phyloP scores from a whole-genome alignment of 140 eudicot genomes.

The Oenanthe javanica region DNA sequence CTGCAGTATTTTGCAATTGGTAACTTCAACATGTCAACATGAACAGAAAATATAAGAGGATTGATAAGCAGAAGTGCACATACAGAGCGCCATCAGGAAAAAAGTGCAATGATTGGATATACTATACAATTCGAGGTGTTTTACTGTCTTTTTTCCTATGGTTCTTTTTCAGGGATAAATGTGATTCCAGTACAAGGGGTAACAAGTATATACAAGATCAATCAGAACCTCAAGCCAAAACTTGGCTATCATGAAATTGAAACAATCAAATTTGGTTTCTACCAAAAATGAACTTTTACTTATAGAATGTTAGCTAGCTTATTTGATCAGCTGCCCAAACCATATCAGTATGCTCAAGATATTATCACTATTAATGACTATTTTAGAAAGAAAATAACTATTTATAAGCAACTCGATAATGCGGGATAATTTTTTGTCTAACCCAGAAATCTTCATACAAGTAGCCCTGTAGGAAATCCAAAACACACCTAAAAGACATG shows the following conservation, averaged over 20 bases:
- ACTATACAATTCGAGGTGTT: background rate
- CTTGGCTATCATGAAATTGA: background rate
- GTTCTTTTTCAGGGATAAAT: background rate
- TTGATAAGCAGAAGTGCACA: background rate
- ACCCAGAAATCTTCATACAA: too few relatives aligned
- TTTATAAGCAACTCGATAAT: too few relatives aligned
- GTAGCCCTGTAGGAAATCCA: too few relatives aligned
- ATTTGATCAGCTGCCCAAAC: background rate
- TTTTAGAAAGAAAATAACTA: too few relatives aligned
- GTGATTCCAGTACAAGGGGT: background rate
- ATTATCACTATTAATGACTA: background rate
- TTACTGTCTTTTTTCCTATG: background rate
- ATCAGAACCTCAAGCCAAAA: background rate
- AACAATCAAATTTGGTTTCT: background rate
- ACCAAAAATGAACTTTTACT: background rate
- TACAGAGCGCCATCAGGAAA: background rate
- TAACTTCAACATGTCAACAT: background rate
- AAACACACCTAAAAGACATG: too few relatives aligned
- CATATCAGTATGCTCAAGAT: background rate
- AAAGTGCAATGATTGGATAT: background rate
- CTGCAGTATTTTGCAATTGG: background rate
- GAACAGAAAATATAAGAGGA: background rate
- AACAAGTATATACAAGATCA: background rate
- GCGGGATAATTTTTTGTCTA: too few relatives aligned
- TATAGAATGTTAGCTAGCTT: background rate